Evolutionary conservation across 2,329 filamentous ascomycete genomes (phyloP), one percentile per base, ranked within the genome.

Genomic region (Aspergillus sp.): DNA sequence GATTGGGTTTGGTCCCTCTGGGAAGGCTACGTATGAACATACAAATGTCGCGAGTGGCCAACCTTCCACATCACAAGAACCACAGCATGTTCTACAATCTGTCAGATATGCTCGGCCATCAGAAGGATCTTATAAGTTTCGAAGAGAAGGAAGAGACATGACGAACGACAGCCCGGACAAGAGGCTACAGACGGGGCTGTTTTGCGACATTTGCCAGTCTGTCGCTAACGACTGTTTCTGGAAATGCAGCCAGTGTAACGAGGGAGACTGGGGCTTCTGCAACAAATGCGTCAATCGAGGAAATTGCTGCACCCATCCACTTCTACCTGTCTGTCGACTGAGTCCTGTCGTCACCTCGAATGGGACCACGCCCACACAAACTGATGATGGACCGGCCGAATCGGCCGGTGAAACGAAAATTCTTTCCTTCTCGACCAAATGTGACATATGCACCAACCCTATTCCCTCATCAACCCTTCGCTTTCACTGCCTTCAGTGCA

Each of bases 211-310:
- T 45, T 97, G 93, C 68, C 76, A 81, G 16, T 77, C 81, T 0
- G 88, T 85, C 76, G 82, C 90, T 0, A 92, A 95, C 63, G 82
- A 87, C 47, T 94, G 90, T 71, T 96, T 89, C 71, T 97, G 92
- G 93, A 86, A 89, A 57, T 97, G 93, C 69, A 84, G 88, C 54
- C 70, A 81, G 21, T 97, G 93, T 73, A 96, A 96, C 63, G 86
- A 94, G 57, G 93, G 91, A 4, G 92, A 95, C 65, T 97, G 92
- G 92, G 93, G 93, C 0, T 97, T 90, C 68, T 97, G 93, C 73
- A 91, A 92, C 62, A 76, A 81, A 55, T 97, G 93, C 60, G 90
- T 96, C 25, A 92, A 93, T 54, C 85, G 87, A 68, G 91, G 90
- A 14, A 81, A 81, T 54, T 88, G 86, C 54, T 97, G 93, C 71